Evolutionary conservation across 495 filamentous ascomycete genomes (phyloP).

Genomic region (Melanomma pulvis-pyrius): DNA sequence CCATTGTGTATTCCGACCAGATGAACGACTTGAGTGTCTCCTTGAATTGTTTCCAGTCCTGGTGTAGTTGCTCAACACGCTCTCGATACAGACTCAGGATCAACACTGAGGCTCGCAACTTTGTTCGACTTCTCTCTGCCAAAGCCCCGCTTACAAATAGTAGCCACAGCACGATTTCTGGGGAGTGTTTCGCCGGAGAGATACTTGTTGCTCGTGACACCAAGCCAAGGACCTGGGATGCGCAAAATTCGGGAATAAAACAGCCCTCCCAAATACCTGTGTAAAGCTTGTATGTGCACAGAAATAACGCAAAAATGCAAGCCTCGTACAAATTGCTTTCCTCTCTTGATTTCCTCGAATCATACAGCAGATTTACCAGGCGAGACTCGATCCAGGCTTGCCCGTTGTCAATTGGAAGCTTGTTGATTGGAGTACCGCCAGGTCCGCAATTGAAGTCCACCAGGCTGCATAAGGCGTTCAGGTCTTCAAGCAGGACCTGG

Average conservation of each 20-base stretch:
- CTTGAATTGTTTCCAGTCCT: not conserved
- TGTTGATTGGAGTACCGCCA: not conserved
- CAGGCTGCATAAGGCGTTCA: constrained; percentile 10
- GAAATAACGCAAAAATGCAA: constrained; percentile 13
- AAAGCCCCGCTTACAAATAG: constrained; percentile 7
- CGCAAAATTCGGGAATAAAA: constrained; percentile 18
- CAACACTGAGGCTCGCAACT: not conserved
- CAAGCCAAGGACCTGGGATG: not conserved
- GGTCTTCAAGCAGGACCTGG: constrained; percentile 1
- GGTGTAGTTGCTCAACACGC: not conserved
- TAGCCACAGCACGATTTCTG: constrained; percentile 18
- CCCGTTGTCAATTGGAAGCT: constrained; percentile 1
- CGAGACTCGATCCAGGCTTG: constrained; percentile 18
- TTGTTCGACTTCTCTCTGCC: not conserved
- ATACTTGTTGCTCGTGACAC: not conserved
- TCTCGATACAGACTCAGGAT: not conserved
- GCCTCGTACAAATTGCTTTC: constrained; percentile 12
- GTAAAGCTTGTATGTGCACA: constrained; percentile 25
- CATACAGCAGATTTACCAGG: not conserved
- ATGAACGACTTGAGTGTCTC: constrained; percentile 6
- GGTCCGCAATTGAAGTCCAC: not conserved
- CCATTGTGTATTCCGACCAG: constrained; percentile 16
- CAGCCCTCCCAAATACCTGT: constrained; percentile 15
- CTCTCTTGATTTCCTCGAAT: not conserved
- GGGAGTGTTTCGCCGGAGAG: not conserved